Evolutionary conservation across 2,329 filamentous ascomycete species (phyloP).

Genomic region (Tolypocladium paradoxum): DNA sequence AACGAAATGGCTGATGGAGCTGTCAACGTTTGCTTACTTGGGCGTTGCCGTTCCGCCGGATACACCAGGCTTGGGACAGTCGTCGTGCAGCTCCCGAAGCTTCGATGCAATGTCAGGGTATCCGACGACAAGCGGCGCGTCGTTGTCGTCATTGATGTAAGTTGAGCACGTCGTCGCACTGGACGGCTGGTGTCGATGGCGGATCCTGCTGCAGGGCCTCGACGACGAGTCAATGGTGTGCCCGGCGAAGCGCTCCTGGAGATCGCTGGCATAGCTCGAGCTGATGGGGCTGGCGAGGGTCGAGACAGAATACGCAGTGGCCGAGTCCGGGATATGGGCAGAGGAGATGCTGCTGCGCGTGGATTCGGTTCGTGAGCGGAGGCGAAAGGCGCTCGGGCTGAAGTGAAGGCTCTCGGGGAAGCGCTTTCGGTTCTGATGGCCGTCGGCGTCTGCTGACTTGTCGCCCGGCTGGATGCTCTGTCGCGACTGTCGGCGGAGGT

Average conservation of each 20-base stretch:
- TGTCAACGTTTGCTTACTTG: neutral
- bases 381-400: slow-evolving; percentile 13
- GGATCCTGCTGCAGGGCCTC: slow-evolving; percentile 15
- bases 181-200: slow-evolving; percentile 21
- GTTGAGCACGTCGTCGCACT: slow-evolving; percentile 27
- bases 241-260: slow-evolving; percentile 20
- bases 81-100: neutral
- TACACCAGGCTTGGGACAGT: neutral
- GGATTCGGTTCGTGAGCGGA: slow-evolving; percentile 25
- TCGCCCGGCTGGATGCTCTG: slow-evolving; percentile 8
- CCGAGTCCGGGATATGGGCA: slow-evolving; percentile 25
- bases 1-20: neutral
- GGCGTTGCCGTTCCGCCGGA: neutral
- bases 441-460: slow-evolving; percentile 8
- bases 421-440: slow-evolving; percentile 9
- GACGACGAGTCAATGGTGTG: slow-evolving; percentile 14
- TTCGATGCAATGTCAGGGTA: slow-evolving; percentile 11
- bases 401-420: slow-evolving; percentile 21
- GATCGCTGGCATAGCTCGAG: slow-evolving; percentile 22
- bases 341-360: slow-evolving; percentile 28
- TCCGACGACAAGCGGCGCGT: slow-evolving; percentile 13
- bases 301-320: slow-evolving; percentile 24
- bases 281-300: slow-evolving; percentile 25
- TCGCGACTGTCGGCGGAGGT: slow-evolving; percentile 5
- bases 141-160: slow-evolving; percentile 25